Conservation (phyloP, 2,329 filamentous ascomycete genomes). For the Ophiostoma populinum region DNA sequence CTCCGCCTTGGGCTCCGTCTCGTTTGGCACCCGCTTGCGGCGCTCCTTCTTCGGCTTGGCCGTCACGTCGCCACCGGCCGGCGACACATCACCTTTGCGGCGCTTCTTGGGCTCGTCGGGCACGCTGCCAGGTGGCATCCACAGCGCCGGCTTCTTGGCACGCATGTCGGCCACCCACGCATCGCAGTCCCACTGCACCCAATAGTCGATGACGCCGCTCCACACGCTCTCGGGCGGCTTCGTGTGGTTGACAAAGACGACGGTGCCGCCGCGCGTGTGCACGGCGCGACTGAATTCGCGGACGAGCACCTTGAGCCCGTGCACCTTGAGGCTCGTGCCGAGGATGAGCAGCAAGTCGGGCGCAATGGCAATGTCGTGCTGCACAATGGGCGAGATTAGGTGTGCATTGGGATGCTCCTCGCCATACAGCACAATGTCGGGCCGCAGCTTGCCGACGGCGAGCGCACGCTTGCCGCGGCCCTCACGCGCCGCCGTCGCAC, state of each 20-base stretch:
- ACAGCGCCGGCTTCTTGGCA: slow-evolving; percentile 38
- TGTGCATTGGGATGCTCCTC: slow-evolving; percentile 55
- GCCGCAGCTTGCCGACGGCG: slow-evolving; percentile 49
- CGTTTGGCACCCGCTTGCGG: background rate
- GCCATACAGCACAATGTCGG: slow-evolving; percentile 58
- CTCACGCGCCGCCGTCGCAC: slow-evolving; percentile 42
- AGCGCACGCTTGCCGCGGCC: slow-evolving; percentile 49
- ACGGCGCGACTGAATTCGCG: slow-evolving; percentile 55
- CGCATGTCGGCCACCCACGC: slow-evolving; percentile 51
- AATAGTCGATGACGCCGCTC: slow-evolving; percentile 58
- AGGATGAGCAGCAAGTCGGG: slow-evolving; percentile 54
- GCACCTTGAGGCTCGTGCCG: slow-evolving; percentile 53
- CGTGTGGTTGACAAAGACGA: slow-evolving; percentile 57
- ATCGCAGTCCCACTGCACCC: slow-evolving; percentile 60
- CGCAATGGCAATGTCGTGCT: slow-evolving; percentile 45
- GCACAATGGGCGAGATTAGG: slow-evolving; percentile 49
- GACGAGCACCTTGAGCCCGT: slow-evolving; percentile 54
- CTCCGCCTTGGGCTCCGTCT: background rate
- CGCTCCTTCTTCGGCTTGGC: background rate
- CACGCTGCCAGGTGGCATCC: slow-evolving; percentile 31
- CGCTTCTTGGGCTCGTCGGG: slow-evolving; percentile 21
- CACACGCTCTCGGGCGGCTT: slow-evolving; percentile 55
- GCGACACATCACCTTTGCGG: slow-evolving; percentile 16
- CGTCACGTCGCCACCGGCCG: background rate
- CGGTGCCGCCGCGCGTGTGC: slow-evolving; percentile 48